Evolutionary conservation across 345 rosid genomes (phyloP), one percentile per base, ranked within the genome.

Genomic region (Camelina laxa): DNA sequence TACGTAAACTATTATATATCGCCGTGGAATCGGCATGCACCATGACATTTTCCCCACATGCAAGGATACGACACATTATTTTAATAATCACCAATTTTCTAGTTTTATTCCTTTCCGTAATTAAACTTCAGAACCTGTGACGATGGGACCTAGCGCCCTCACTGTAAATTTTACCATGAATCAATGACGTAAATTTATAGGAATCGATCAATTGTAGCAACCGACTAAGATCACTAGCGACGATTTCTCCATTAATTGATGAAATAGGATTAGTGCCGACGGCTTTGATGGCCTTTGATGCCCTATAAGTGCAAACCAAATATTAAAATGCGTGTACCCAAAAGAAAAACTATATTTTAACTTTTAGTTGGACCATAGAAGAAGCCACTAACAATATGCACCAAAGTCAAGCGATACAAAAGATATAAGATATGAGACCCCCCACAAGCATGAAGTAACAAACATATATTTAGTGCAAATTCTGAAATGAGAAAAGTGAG

Each of bases 21-120:
- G 22, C 59, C 78, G 67, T 39, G 73, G 68, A 67, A 59, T 67
- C 54, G 16, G 68, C 79, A 60, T 67, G 79, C 56, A 67, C 68
- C 48, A 69, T 67, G 79, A 75, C 68, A 67, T 67, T 67, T 66
- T 59, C 62, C 68, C 15, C 60, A 58, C 60, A 66, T 58, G 78
- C 72, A 74, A 58, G 35, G 21, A 57, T 36, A 35, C 41, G 27
- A 17, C 16, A 48, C 30, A 47, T 49, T 48, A 41, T 6, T 6
- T 4, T 2, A 33, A 49, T 36, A 13, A 35, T 36, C 54, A 48
- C 24, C n/a, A 55, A 33, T 27, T 41, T 39, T 62, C 6, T 21
- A 10, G 7, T 61, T 41, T 62, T 62, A 4, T 61, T 24, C 27
- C 60, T 24, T 27, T 9, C 24, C 24, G 53, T 12, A 50, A 13